Base-by-base conservation (phyloP, 2,329 filamentous ascomycete genomes). In the Aspergillus hiratsukae region DNA sequence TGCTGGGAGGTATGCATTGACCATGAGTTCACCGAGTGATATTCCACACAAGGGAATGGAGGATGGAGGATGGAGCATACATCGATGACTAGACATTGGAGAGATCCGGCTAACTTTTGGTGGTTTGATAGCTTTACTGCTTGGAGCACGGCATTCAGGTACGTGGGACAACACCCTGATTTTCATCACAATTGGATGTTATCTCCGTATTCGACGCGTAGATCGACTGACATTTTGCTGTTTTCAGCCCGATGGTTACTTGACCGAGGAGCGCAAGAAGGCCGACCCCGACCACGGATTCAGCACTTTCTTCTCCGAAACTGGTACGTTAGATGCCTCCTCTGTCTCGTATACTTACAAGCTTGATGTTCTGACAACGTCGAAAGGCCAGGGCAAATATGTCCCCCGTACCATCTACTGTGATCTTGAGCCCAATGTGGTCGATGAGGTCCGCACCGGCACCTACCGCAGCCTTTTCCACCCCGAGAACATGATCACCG, bases 221-320 rank as follows among this genome's bases (percentile, higher is more conserved):
- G 31, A 35, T 17, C 3, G 27, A 51, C 29, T 51, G 49, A 31
- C 25, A 49, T 48, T 66, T 57, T 60, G 61, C 57, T 64, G 56
- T n/a, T 55, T 54, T 27, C 76, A 99, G 93, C 93, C 94, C 70
- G 94, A 99, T 86, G 94, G 94, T 77, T 97, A 90, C 83, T 87
- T 99, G 78, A 97, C 92, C 66, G 93, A 97, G 76, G 93, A 97
- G 85, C 91, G 92, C 80, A 97, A 97, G 85, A 86, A 85, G 69
- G 87, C 87, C 74, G 89, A 96, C 64, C 89, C 91, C 64, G 94
- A 97, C 77, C 90, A 97, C 75, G 94, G 94, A 66, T 99, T 99
- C 87, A 97, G 92, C 84, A 99, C 94, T 72, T 99, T 99, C 86
- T 99, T 99, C 86, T 97, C 93, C 68, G 94, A 99, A 85, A 97